Conservation (phyloP, 352 stramenopile genomes). For the Pythium phragmitis region DNA sequence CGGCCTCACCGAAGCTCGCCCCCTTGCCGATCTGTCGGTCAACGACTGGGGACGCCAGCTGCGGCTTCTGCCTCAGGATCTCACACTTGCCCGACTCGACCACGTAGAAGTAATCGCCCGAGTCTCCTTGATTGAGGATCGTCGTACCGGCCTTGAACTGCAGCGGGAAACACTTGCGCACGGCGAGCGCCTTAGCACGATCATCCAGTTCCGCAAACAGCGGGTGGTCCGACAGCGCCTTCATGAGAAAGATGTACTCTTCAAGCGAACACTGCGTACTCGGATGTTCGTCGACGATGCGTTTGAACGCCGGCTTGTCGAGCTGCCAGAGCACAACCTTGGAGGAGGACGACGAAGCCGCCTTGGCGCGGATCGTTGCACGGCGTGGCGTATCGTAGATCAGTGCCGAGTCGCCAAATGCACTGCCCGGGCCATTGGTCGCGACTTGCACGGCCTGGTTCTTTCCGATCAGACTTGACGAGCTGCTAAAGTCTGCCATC, state of each 20-base stretch:
- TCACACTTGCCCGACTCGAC: slow-evolving; percentile 77
- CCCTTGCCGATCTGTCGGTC: slow-evolving; percentile 70
- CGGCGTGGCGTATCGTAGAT: slow-evolving; percentile 85
- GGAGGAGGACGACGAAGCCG: slow-evolving; percentile 1
- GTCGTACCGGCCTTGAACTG: slow-evolving; percentile 53
- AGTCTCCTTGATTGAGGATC: slow-evolving; percentile 77
- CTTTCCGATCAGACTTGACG: slow-evolving; percentile 52
- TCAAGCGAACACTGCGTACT: slow-evolving; percentile 77
- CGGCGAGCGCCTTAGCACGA: slow-evolving; percentile 71
- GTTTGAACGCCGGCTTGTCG: slow-evolving; percentile 63
- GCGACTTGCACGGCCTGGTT: slow-evolving; percentile 75
- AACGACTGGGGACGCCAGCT: slow-evolving; percentile 46
- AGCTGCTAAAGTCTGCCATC: slow-evolving; percentile 67
- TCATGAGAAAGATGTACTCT: slow-evolving; percentile 73
- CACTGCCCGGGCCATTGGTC: slow-evolving; percentile 74
- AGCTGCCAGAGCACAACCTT: slow-evolving; percentile 73
- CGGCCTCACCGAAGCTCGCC: slow-evolving; percentile 94
- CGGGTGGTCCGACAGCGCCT: slow-evolving; percentile 65
- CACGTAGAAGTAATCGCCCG: slow-evolving; percentile 86
- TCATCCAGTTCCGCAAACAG: slow-evolving; percentile 75
- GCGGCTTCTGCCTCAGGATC: slow-evolving; percentile 69
- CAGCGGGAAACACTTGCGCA: slow-evolving; percentile 83
- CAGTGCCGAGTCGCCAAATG: slow-evolving; percentile 81
- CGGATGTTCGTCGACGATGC: slow-evolving; percentile 57
- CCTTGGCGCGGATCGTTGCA: slow-evolving; percentile 55